Evolutionary conservation across 1,284 basidiomycete genomes (phyloP), one percentile per base, ranked within the genome.

Genomic region (Puccinia novopanici): DNA sequence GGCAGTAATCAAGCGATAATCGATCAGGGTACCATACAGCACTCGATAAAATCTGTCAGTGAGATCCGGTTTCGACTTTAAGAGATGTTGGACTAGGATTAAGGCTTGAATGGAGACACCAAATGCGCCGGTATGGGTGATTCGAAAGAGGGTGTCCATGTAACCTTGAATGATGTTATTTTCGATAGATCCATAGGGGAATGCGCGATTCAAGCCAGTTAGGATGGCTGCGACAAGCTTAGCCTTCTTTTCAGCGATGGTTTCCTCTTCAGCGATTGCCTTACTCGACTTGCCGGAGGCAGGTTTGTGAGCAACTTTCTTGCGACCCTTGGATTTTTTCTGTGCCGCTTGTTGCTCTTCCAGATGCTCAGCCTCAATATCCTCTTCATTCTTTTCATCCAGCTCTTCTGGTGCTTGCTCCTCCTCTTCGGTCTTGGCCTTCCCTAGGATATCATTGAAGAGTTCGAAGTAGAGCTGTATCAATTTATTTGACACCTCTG

Each of bases 51-150:
- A 99, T 50, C 97, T 89, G 83, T 94, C 91, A 1, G 89, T 88
- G 19, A 95, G 89, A 0, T 90, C 87, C 82, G 87, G 82, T 68
- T 86, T 85, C 1, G 86, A 84, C 55, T 86, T 84, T 8, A 86
- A 85, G 61, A 98, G 92, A 84, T 95, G 94, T 85, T 93, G 92
- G 82, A 98, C 92, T n/a, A 99, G 89, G 80, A 93, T 90, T 0
- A 99, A 89, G 0, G 95, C 93, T 86, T 98, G 97, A 19, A 99
- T 90, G 19, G 95, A 94, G 82, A 96, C 95, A 86, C 97, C 98
- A 89, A 99, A 99, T 0, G 89, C 89, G 40, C 89, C 88, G 0
- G 93, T 93, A 86, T 99, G 96, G 2, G 93, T 96, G 84, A 99
- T 95, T 79, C 92, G 90, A 89, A 98, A 99, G 34, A 98, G 90